Evolutionary conservation across 805 yeast species (phyloP), one percentile per base, ranked within the genome.

Genomic region (Yamadazyma akitaensis): DNA sequence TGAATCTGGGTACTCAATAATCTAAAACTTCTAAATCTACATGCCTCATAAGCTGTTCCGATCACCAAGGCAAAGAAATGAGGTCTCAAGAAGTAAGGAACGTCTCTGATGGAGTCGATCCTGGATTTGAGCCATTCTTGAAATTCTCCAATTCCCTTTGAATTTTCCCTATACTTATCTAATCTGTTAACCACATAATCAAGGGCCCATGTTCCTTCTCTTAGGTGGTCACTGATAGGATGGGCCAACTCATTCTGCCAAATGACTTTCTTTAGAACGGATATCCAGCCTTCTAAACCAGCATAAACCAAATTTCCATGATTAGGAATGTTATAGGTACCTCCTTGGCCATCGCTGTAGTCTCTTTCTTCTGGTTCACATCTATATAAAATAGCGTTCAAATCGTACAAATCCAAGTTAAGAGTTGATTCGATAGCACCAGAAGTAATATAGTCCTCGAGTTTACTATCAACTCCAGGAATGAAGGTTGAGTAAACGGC

Each of bases 241-340:
- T 88, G 96, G 0, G 91, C 94, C 24, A 92, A 73, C 54, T 91
- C 82, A 59, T 92, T 92, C 35, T 70, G 67, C 60, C 74, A 71
- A 19, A 90, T 82, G 2, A 89, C 77, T 25, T 70, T 62, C 47
- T 79, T 75, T 53, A 92, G 64, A 1, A 82, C 84, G 0, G 88
- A 73, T 39, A 82, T 79, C 96, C 96, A 92, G 1, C 99, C 98
- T 63, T 89, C 95, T 18, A 94, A 68, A 10, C 99, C 99, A 35
- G 96, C 91, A 64, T 88, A 92, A 0, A 82, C 85, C 39, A 91
- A 68, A 13, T 71, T 70, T 0, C 97, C 97, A 62, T 76, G 70
- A 26, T 76, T 72, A 0, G 98, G 97, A 40, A 92, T 73, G 41
- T 67, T 62, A 65, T 94, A 92, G 0, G 79, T 79, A 9, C 97